Evolutionary conservation across 2,329 filamentous ascomycete genomes (phyloP), one percentile per base, ranked within the genome.

Genomic region (Lecanosticta acicola): DNA sequence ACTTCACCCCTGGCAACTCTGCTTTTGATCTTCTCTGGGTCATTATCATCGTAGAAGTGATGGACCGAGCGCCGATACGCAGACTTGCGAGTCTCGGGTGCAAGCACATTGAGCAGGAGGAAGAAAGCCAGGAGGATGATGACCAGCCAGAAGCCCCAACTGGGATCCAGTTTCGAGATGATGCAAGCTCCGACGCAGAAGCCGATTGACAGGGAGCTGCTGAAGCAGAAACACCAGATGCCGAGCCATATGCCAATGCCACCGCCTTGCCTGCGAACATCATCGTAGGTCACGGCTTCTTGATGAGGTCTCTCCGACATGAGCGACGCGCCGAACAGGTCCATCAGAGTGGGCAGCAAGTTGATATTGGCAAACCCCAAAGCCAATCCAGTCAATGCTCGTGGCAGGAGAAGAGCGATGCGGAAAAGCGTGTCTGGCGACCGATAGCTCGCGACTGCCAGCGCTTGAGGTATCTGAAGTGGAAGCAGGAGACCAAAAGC

Each of bases 181-280:
- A 89, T 78, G 32, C 75, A 68, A 9, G 84, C 84, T 3, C 86
- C 86, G 32, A 86, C 71, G 46, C 85, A 68, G 59, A 89, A 90
- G 0, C 86, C 85, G 32, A 87, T 61, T 0, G 80, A 79, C 17
- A 89, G 72, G 17, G 84, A 86, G 4, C 81, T 83, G 56, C 86
- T 80, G 65, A 79, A 85, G 61, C 83, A 86, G 80, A 83, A 90
- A 0, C 83, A 82, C 84, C 85, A 89, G 44, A 85, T 73, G 1
- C 84, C 83, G 8, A 88, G 72, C 86, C 85, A 90, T n/a, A 85
- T 70, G 0, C 86, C 86, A 70, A 89, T 82, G 0, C 86, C 85
- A 10, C 85, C 84, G 5, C 86, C 86, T 59, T 88, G 83, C 33
- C 85, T 74, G 44, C 85, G 78, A 14, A 85, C 77, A 63, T 89